Base-by-base conservation (phyloP, 2,329 filamentous ascomycete genomes). In the Monilinia aucupariae region DNA sequence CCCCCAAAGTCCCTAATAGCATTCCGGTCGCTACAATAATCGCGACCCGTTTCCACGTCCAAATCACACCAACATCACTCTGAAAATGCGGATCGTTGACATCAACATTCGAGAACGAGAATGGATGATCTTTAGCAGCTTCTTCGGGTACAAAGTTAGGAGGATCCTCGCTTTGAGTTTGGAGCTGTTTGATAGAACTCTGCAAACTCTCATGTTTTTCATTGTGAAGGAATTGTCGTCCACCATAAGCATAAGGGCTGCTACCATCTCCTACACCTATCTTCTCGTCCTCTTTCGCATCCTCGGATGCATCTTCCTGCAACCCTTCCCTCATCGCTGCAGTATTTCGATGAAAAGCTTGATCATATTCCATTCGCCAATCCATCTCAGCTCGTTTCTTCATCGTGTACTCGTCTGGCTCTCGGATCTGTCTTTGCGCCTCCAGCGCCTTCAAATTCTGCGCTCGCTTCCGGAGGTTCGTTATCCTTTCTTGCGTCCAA, bases 141-240 rank as follows among this genome's bases (percentile, higher is more conserved):
- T 2, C 12, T 25, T 34, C 13, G 0, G 17, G 9, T 4, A 4
- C 2, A 17, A 7, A n/a, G 27, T n/a, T n/a, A n/a, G 15, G 1
- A 43, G 52, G 17, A 8, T 30, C 8, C 20, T 43, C n/a, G 39
- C 20, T 7, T 25, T 5, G 41, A 2, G 12, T 17, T 10, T 5
- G 13, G 13, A 32, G 27, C 54, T 32, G 15, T 27, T 45, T 8
- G 10, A 1, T 22, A 22, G 8, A 7, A 2, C 2, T 45, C 20
- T 30, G 13, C 0, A 39, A 12, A 10, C 39, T 22, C 3, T 45
- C 39, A 4, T 27, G n/a, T n/a, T n/a, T 25, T 10, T 56, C 53
- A 15, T 45, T 45, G 3, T 56, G 53, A n/a, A 56, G 32, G 15
- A 41, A 27, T 10, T n/a, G 20, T 22, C 8, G 39, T 3, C 39